phyloP scores from a whole-genome alignment of 495 filamentous ascomycete genomes.

The Podospora pseudocomata region DNA sequence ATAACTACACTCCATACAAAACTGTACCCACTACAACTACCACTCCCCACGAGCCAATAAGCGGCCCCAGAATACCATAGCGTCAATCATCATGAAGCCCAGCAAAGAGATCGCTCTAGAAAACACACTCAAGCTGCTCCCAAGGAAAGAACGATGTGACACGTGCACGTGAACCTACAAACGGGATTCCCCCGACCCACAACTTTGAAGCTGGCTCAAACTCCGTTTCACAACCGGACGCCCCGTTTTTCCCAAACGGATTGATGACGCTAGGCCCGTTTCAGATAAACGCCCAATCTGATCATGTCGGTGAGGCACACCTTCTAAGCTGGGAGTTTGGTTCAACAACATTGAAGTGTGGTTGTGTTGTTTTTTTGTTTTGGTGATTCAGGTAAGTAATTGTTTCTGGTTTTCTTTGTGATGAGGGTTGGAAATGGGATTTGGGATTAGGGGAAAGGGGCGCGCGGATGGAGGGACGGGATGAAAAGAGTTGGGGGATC shows the following conservation, averaged over 20 bases:
- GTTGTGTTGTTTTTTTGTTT: not conserved
- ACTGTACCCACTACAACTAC: too few species aligned
- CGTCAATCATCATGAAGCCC: not conserved
- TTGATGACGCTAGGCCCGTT: conserved; percentile 2
- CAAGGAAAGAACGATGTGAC: not conserved
- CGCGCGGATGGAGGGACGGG: not conserved
- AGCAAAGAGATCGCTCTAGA: not conserved
- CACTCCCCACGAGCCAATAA: not conserved
- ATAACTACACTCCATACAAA: not conserved
- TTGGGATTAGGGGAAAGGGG: not conserved
- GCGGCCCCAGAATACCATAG: not conserved
- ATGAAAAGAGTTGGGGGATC: not conserved
- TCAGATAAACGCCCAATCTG: not conserved
- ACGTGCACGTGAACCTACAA: not conserved
- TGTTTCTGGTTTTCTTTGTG: not conserved
- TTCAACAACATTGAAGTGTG: not conserved
- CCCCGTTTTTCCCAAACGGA: not conserved
- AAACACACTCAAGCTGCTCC: not conserved
- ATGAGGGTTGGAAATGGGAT: not conserved
- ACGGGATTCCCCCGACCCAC: not conserved
- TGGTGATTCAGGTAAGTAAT: not conserved
- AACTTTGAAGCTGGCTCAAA: not conserved
- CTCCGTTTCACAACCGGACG: not conserved
- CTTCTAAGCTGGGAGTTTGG: not conserved
- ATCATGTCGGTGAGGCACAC: not conserved